Evolutionary conservation across 768 basidiomycete species (phyloP).

Genomic region (Calocybe indica): DNA sequence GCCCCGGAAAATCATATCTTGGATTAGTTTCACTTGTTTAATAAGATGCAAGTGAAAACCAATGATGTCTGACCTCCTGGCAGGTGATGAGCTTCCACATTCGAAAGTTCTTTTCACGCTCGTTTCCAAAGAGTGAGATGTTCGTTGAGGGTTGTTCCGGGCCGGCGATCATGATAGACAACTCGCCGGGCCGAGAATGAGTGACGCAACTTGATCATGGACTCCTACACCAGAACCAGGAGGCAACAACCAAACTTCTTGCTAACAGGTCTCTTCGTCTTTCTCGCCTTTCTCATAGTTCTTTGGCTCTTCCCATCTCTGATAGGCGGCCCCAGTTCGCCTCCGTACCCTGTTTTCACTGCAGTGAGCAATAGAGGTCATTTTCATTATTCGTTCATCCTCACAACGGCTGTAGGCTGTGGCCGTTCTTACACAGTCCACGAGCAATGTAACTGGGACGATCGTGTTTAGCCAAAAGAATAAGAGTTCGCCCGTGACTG

Average conservation of each 20-base stretch:
- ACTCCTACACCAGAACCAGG: slow-evolving; percentile 1
- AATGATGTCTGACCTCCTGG: too few species aligned
- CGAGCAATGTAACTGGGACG: slow-evolving; percentile 48
- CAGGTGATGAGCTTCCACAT: too few species aligned
- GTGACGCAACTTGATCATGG: neutral
- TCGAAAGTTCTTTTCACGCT: too few species aligned
- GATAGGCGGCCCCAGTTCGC: neutral
- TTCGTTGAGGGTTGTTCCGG: too few species aligned
- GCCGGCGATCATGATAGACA: too few species aligned
- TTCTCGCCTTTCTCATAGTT: slow-evolving; percentile 5
- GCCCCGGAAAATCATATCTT: too few species aligned
- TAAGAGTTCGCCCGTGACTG: slow-evolving; percentile 43
- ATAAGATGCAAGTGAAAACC: too few species aligned
- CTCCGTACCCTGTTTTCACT: slow-evolving; percentile 4
- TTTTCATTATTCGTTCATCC: neutral
- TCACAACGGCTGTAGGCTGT: slow-evolving; percentile 18
- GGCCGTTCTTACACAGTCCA: slow-evolving; percentile 57
- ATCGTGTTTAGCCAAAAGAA: slow-evolving; percentile 59
- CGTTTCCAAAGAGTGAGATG: too few species aligned
- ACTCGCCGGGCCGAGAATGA: too few species aligned
- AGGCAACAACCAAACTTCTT: neutral
- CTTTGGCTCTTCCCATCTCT: slow-evolving; percentile 7
- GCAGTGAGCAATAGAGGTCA: slow-evolving; percentile 11
- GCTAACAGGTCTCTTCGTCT: neutral
- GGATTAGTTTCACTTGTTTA: too few species aligned